A percentile compares a stretch with the other conserved stretches of the same genome.
These are phyloP conservation scores for Saururus chinensis DNA, from an alignment of 164 flowering plant species.

Conservation along the genomic window DNA sequence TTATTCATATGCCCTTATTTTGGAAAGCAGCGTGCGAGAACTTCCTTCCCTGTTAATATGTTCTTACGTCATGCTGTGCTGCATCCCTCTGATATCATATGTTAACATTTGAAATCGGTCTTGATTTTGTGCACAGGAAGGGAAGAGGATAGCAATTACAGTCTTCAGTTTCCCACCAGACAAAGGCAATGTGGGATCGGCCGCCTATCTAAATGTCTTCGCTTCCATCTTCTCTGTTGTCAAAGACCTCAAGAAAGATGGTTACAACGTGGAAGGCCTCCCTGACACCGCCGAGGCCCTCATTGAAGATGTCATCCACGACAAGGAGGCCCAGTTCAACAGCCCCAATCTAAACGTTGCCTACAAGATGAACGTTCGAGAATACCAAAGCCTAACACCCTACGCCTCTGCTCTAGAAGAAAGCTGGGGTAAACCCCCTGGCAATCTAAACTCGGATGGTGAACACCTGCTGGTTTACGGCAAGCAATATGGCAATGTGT, in stretches of 20 bases:
- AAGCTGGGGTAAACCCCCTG: constrained; percentile 99
- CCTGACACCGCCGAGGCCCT: constrained; percentile 79
- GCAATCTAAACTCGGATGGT: constrained; percentile 94
- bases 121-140: constrained; percentile 39
- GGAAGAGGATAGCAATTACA: constrained; percentile 90
- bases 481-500: constrained; percentile 87
- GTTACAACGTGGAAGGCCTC: constrained; percentile 81
- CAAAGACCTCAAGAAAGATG: constrained; percentile 72
- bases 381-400: constrained; percentile 80
- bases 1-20: too few species aligned
- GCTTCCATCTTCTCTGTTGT: constrained; percentile 84
- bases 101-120: too few species aligned
- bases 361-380: constrained; percentile 89
- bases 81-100: too few species aligned
- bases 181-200: constrained; percentile 97
- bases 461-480: constrained; percentile 94
- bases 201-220: constrained; percentile 97
- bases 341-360: constrained; percentile 94
- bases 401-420: constrained; percentile 85
- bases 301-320: constrained; percentile 85
- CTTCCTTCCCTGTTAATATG: too few species aligned
- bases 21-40: too few species aligned
- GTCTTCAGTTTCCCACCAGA: constrained; percentile 99
- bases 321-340: constrained; percentile 96
- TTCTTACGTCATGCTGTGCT: too few species aligned